Base-by-base conservation (phyloP, 805 yeast genomes). In the Ogataea dorogensis region DNA sequence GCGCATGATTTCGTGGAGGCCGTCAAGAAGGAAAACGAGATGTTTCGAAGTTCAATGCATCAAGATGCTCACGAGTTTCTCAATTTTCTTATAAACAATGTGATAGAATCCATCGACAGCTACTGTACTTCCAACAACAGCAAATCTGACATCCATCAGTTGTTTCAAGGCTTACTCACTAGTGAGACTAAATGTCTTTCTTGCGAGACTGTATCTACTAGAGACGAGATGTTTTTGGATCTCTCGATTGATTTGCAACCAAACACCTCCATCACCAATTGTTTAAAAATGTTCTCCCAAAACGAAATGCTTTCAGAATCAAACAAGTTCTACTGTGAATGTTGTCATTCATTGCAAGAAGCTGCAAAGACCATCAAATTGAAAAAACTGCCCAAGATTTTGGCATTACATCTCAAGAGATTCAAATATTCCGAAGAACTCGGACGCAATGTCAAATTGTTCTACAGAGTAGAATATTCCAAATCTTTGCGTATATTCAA, bases 41-140 rank as follows among this genome's bases (percentile, higher is more conserved):
- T 91, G 51, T 93, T 93, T 59, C 70, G 95, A 44, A 81, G 87
- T 39, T 79, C 85, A 27, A 89, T 88, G 96, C 98, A 93, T 58
- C 98, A 93, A 57, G 98, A 93, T 67, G 97, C 98, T 5, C 98
- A 93, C 61, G 98, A 93, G 63, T 93, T 93, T 60, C 71, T 89
- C 55, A 91, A 89, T 58, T 89, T 85, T 54, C 58, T 89, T 48
- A 67, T 93, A 35, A 93, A 93, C 59, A 75, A 66, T 47, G 68
- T 70, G 13, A 64, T 73, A 10, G 88, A 85, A 44, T 70, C 83
- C 12, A 61, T 71, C 17, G 73, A 68, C 28, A 39, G 18, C 8
- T 58, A 60, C 40, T 42, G 43, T 22, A 50, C 49, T 12, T 42
- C 41, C 12, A 34, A 34, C 3, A 27, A 33, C 10, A 27, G 24